Evolutionary conservation across 192 early-diverging fungal species (phyloP), one percentile per base, ranked within the genome.

Genomic region (Linnemannia exigua): DNA sequence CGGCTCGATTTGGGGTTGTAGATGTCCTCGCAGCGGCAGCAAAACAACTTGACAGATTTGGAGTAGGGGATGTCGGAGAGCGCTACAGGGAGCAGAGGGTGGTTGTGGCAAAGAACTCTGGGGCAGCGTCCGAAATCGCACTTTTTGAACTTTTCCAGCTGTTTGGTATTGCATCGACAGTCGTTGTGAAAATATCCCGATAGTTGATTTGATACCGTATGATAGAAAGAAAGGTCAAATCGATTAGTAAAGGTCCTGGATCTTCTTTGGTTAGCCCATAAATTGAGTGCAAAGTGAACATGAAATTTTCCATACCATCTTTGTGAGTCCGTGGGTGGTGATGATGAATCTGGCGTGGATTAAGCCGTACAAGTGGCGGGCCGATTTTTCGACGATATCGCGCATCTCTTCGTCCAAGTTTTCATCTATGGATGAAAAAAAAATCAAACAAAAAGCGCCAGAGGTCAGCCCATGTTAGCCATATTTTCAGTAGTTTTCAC

Each of bases 121-220:
- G 99, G 98, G 87, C 99, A 99, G n/a, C 95, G 91, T 22, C 99
- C 99, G 88, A 98, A 99, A 74, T 98, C 98, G 4, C 93, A 95
- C 63, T 95, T 94, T 83, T 96, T 95, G 89, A 96, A 94, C 88
- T 99, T 99, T 72, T 99, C 99, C 80, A 94, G 74, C 92, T 93
- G 79, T 25, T 33, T 9, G 41, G 31, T 35, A 25, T 73, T n/a
- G 17, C 68, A 52, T 66, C 14, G 25, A 72, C 11, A 25, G 46
- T 41, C 37, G 20, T 75, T 74, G 70, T 72, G 14, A 46, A 71
- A 50, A 5, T 16, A 63, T 20, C 35, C 28, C 72, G 72, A 33
- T 31, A 1, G 58, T 63, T 31, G 12, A 31, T 25, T 31, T 31
- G 12, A 6, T 63, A 14, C 12, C 58, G 28, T 63, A 31, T 12